Conservation (phyloP, 176 grass and related monocot genomes). For the maize (Zea mays) region Zm-B73-REFERENCE-NAM-5.0 NC_050102.1:182825001-182825500, state of each 20-base stretch:
- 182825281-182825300: constrained; percentile 10
- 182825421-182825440: constrained; percentile 36
- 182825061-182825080: constrained; percentile 33
- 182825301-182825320: constrained; percentile 48
- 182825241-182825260: not conserved
- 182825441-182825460: constrained; percentile 59
- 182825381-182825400: constrained; percentile 45
- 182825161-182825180: constrained; percentile 28
- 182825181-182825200: constrained; percentile 42
- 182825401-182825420: constrained; percentile 41
- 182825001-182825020: constrained; percentile 45
- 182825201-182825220: constrained; percentile 20
- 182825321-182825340: constrained; percentile 39
- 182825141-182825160: constrained; percentile 24
- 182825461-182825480: constrained; percentile 83
- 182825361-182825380: constrained; percentile 36
- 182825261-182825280: constrained; percentile 16
- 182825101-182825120: constrained; percentile 30
- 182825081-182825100: constrained; percentile 27
- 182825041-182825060: constrained; percentile 11
- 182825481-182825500: constrained; percentile 53
- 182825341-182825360: constrained; percentile 30
- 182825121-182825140: constrained; percentile 29
- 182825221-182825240: constrained; percentile 22
- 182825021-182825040: constrained; percentile 37